Evolutionary conservation across 2,329 filamentous ascomycete species (phyloP).

Genomic region (Hysterium pulicare): DNA sequence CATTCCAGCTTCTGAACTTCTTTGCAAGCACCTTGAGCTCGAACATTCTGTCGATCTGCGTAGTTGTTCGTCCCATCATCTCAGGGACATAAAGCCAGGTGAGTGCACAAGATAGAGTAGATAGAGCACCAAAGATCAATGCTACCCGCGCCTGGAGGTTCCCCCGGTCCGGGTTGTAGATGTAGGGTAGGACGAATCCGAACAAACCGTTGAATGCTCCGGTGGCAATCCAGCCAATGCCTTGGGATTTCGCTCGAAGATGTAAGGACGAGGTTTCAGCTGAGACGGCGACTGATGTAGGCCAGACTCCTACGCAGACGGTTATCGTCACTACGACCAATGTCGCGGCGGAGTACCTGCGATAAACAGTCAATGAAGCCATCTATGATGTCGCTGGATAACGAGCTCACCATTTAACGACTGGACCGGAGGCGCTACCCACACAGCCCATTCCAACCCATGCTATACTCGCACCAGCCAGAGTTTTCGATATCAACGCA

Average conservation of each 20-base stretch:
- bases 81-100: slow-evolving; percentile 52
- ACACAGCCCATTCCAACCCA: slow-evolving; percentile 50
- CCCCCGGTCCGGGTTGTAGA: slow-evolving; percentile 49
- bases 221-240: slow-evolving; percentile 43
- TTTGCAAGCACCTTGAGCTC: slow-evolving; percentile 12
- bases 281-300: slow-evolving; percentile 41
- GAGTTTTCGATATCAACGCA: slow-evolving; percentile 35
- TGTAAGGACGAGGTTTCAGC: slow-evolving; percentile 45
- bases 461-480: slow-evolving; percentile 32
- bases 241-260: slow-evolving; percentile 44
- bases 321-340: no score
- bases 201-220: slow-evolving; percentile 43
- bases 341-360: no score
- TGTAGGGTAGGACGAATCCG: slow-evolving; percentile 49
- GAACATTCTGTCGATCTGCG: slow-evolving; percentile 49
- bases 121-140: slow-evolving; percentile 39
- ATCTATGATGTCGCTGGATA: no score
- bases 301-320: slow-evolving; percentile 43
- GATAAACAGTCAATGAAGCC: no score
- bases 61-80: slow-evolving; percentile 48
- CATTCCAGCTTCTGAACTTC: background rate
- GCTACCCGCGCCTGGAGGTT: slow-evolving; percentile 42
- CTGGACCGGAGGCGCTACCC: no score
- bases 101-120: slow-evolving; percentile 30
- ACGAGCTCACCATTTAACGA: no score